These are phyloP conservation scores for Chytriomyces confervae DNA, from an alignment of 192 early-diverging fungal species.

Conservation along the genomic window DNA sequence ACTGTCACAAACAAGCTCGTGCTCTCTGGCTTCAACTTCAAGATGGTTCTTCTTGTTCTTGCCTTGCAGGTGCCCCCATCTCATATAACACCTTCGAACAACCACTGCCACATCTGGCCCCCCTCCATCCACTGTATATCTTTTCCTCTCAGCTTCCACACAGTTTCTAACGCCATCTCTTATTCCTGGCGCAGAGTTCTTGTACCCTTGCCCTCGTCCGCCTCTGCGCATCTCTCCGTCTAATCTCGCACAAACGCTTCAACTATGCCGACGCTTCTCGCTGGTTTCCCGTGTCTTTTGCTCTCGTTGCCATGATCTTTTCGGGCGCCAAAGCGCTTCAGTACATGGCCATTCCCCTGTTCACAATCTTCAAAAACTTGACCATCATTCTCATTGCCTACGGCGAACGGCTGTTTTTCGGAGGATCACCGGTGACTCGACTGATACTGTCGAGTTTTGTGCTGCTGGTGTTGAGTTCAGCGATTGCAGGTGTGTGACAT, in stretches of 20 bases:
- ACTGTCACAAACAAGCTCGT: slow-evolving; percentile 65
- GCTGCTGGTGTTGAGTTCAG: slow-evolving; percentile 80
- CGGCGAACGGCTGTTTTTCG: slow-evolving; percentile 85
- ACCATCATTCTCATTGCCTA: slow-evolving; percentile 98
- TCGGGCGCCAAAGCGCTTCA: slow-evolving; percentile 94
- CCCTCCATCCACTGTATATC: background rate
- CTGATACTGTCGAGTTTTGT: slow-evolving; percentile 83
- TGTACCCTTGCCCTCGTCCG: slow-evolving; percentile 57
- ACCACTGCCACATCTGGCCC: background rate
- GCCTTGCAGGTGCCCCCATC: slow-evolving; percentile 51
- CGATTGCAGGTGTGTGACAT: slow-evolving; percentile 72
- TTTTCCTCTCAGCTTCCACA: background rate
- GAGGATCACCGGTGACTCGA: slow-evolving; percentile 76
- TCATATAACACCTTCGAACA: background rate
- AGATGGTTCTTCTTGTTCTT: slow-evolving; percentile 61
- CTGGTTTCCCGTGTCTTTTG: slow-evolving; percentile 85
- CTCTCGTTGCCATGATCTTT: slow-evolving; percentile 95
- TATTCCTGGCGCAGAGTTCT: slow-evolving; percentile 12
- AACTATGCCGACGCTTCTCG: slow-evolving; percentile 33
- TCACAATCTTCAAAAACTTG: slow-evolving; percentile 99
- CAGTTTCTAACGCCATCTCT: background rate
- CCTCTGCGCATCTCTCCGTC: slow-evolving; percentile 41
- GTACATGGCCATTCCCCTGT: slow-evolving; percentile 91
- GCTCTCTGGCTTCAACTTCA: slow-evolving; percentile 55
- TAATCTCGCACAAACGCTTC: slow-evolving; percentile 39